These are phyloP conservation scores for Bertia moriformis DNA, from an alignment of 2,329 filamentous ascomycete genomes.

Conservation along the genomic window DNA sequence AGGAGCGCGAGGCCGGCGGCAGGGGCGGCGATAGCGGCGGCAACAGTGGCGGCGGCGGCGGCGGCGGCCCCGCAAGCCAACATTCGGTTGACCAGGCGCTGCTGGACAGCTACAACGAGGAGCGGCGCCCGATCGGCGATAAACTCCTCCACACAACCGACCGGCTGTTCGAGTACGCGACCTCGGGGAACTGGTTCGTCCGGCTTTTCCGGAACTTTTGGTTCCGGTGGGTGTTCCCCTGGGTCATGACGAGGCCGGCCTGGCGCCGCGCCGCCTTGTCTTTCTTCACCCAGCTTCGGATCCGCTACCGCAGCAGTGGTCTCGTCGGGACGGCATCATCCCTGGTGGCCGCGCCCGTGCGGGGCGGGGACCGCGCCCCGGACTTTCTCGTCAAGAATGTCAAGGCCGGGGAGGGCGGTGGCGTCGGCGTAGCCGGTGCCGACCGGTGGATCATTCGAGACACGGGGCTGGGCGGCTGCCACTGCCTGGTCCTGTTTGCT, in stretches of 20 bases:
- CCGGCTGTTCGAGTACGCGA: conserved; percentile 19
- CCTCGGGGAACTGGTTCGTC: conserved; percentile 17
- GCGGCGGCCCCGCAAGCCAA: no score
- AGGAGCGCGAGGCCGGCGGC: background rate
- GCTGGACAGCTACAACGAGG: conserved; percentile 29
- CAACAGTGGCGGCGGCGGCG: no score
- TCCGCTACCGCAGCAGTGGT: conserved; percentile 23
- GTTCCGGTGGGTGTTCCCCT: conserved; percentile 20
- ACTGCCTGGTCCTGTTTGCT: background rate
- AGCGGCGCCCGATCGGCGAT: conserved; percentile 29
- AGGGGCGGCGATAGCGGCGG: no score
- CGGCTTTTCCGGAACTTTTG: conserved; percentile 21
- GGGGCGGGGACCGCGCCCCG: conserved; percentile 29
- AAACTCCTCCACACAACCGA: conserved; percentile 26
- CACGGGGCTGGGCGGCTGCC: background rate
- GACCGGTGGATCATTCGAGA: background rate
- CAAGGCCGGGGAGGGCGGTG: conserved; percentile 2
- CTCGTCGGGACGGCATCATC: conserved; percentile 16
- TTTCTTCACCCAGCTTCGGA: conserved; percentile 23
- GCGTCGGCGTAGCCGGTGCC: background rate
- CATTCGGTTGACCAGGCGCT: conserved; percentile 19
- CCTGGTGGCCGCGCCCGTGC: conserved; percentile 16
- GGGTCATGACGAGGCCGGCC: conserved; percentile 10
- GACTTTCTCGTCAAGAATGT: conserved; percentile 18
- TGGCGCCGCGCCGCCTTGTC: conserved; percentile 12